Conservation (phyloP, 2,329 filamentous ascomycete genomes). For the Ceratocystiopsis sp. region DNA sequence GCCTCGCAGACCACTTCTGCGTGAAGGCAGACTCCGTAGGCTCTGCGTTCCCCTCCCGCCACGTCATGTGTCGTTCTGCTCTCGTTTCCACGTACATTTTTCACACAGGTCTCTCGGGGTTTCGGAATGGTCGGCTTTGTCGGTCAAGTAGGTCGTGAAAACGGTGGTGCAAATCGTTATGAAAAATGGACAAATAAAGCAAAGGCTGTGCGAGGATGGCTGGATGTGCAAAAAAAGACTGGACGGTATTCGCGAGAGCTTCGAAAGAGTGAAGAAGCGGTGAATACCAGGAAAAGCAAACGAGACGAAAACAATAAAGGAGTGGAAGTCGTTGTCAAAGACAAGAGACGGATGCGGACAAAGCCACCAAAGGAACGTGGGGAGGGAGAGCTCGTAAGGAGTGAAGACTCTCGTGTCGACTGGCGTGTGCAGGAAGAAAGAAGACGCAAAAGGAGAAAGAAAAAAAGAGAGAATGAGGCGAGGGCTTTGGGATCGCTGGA, state of each 20-base stretch:
- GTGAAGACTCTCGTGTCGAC: conserved; percentile 2
- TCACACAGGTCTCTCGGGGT: conserved; percentile 1
- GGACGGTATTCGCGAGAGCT: conserved; percentile 26
- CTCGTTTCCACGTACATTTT: conserved; percentile 1
- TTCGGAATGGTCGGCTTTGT: conserved; percentile 4
- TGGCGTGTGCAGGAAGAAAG: neutral
- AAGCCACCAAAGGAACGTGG: conserved; percentile 3
- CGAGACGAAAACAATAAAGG: conserved; percentile 13
- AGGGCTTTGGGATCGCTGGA: no score
- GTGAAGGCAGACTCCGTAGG: neutral
- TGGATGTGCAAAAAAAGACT: conserved; percentile 28
- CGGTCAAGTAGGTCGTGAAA: conserved; percentile 3
- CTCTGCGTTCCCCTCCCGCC: neutral
- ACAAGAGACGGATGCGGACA: neutral
- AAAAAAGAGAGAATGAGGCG: neutral
- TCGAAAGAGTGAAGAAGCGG: conserved; percentile 26
- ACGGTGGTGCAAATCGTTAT: neutral
- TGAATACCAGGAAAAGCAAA: conserved; percentile 18
- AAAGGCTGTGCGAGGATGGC: conserved; percentile 53
- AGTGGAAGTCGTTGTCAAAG: conserved; percentile 17
- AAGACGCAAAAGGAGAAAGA: neutral
- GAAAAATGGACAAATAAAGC: conserved; percentile 41
- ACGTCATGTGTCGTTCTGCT: neutral
- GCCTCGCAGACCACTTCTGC: neutral
- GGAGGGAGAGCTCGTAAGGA: conserved; percentile 4